Conservation (phyloP, 2,329 filamentous ascomycete genomes). For the Fusarium denticulatum region DNA sequence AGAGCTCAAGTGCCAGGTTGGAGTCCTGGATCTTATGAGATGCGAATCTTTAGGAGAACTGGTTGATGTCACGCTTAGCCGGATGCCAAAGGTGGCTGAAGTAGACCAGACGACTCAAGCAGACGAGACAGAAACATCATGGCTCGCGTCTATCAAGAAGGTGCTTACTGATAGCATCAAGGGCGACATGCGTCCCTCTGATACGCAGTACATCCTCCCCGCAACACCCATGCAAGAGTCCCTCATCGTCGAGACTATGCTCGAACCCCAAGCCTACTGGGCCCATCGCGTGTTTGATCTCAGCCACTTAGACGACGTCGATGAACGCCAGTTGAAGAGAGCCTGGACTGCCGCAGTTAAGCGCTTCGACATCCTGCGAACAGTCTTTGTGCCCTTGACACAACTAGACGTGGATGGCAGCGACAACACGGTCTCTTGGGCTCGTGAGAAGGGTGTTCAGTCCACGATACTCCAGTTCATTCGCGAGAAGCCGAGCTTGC, state of each 20-base stretch:
- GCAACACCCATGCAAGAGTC: slow-evolving; percentile 23
- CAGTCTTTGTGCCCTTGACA: slow-evolving; percentile 5
- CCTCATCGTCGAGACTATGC: slow-evolving; percentile 21
- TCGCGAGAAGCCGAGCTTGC: background rate
- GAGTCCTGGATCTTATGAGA: slow-evolving; percentile 19
- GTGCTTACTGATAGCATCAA: background rate
- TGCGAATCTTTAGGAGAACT: slow-evolving; percentile 9
- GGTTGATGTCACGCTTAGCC: background rate
- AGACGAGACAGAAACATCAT: background rate
- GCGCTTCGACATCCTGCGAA: slow-evolving; percentile 15
- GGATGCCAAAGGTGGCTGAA: background rate
- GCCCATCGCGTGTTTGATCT: slow-evolving; percentile 21
- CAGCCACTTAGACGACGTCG: background rate
- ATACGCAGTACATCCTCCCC: slow-evolving; percentile 2
- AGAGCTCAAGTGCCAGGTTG: slow-evolving; percentile 9
- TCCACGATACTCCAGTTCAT: slow-evolving; percentile 10
- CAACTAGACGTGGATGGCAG: background rate
- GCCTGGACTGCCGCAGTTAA: slow-evolving; percentile 12
- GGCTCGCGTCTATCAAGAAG: background rate
- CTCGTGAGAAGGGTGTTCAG: background rate
- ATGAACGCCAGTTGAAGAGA: background rate
- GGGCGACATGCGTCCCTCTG: background rate
- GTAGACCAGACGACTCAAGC: rapidly evolving
- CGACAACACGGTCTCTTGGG: background rate
- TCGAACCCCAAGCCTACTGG: slow-evolving; percentile 23